phyloP scores from a whole-genome alignment of 441 rosid species.

The Adansonia rubrostipa region DNA sequence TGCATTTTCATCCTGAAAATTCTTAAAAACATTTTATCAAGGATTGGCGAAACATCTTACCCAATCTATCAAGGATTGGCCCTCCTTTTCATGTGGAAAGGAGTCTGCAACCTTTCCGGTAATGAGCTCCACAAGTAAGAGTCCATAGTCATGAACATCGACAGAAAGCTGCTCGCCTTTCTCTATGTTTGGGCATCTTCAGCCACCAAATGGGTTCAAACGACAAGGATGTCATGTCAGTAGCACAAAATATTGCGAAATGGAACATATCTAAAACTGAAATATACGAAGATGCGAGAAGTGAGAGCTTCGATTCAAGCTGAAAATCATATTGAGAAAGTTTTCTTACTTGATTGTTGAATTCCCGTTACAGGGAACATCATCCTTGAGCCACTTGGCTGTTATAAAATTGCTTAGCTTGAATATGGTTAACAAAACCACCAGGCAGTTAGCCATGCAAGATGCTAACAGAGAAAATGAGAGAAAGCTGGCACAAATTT shows the following conservation, averaged over 20 bases:
- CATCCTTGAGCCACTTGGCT: conserved; percentile 43
- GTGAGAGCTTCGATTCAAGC: neutral
- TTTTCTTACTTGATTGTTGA: conserved; percentile 42
- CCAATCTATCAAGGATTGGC: conserved; percentile 42
- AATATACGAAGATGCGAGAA: neutral
- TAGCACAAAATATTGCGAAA: neutral
- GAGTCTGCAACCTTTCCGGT: conserved; percentile 41
- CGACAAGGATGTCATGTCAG: neutral
- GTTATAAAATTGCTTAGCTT: conserved; percentile 50
- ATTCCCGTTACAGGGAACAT: conserved; percentile 27
- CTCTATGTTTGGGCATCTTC: conserved; percentile 34
- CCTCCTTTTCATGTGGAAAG: conserved; percentile 25
- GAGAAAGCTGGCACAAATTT: neutral
- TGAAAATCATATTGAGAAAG: neutral
- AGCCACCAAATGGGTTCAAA: conserved; percentile 4
- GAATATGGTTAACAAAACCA: conserved; percentile 21
- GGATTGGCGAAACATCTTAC: conserved; percentile 32
- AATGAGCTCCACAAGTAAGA: conserved; percentile 51
- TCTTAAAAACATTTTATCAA: too few relatives aligned
- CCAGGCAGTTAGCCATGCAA: conserved; percentile 6
- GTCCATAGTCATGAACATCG: conserved; percentile 48
- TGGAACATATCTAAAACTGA: neutral
- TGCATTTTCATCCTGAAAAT: neutral
- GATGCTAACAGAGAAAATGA: neutral
- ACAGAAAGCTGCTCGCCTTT: conserved; percentile 32